Evolutionary conservation across 306 rosid species (phyloP), one percentile per base, ranked within the genome.

Genomic region (Vigna hirtella): DNA sequence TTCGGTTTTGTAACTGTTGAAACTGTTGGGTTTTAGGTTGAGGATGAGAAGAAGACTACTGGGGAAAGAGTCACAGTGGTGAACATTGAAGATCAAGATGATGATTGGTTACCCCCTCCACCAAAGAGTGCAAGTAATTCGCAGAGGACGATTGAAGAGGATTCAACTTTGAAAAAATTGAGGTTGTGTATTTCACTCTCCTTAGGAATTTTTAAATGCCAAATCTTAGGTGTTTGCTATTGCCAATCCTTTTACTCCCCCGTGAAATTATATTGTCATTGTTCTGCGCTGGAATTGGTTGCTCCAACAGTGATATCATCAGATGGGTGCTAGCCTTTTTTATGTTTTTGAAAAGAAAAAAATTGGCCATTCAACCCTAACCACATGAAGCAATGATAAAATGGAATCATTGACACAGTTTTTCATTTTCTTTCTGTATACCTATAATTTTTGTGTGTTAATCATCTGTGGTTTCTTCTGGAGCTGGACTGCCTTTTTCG

Each of bases 41-140:
- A 79, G 66, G 74, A 78, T 61, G 83, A 20, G 61, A 83, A 70
- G 67, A 72, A 66, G 67, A 72, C 59, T 9, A 26, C 74, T 43
- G 82, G 12, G 45, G 77, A 86, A 20, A 64, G 36, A 12, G 73
- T 70, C 32, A 12, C 26, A 4, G 79, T 83, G 18, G 86, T 86
- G 65, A 89, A 86, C 66, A 26, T 82, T 85, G 97, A 88, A 18
- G 89, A 90, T 48, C 70, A 77, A 40, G 90, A 88, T 7, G 97
- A 93, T 74, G 99, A 95, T 76, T 95, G 99, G 99, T 78, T 95
- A n/a, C 89, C 80, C 68, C 90, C 98, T 83, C 98, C 98, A 12
- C 99, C 99, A 2, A 89, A 88, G 87, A 82, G 83, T 58, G 53
- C 86, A 0, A 26, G 51, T n/a, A 76, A 79, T 58, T 47, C 79